Evolutionary conservation across 129 eudicot genomes (phyloP), one percentile per base, ranked within the genome.

Genomic region (Helichrysum umbraculigerum): DNA sequence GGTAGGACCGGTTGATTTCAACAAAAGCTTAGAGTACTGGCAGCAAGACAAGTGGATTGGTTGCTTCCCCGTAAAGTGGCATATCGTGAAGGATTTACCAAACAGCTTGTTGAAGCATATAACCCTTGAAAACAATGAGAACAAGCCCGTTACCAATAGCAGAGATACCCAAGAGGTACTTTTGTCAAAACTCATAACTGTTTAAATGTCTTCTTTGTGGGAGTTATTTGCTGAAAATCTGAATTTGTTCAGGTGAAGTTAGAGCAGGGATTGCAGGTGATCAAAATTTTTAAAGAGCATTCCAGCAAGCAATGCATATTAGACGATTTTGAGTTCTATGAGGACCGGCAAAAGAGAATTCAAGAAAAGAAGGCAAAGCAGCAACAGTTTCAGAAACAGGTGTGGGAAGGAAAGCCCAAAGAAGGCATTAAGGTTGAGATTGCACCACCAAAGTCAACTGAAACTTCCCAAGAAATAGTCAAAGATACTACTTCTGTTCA

Each of bases 21-120:
- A 89, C 86, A 87, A 87, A 85, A 92, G 84, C 50, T 78, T 92
- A n/a, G 97, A 89, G 61, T 92, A 82, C 71, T 89, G 97, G 97
- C 92, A 92, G n/a, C 97, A 92, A 66, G 96, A 92, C 76, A 92
- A 92, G 68, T 89, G 97, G 97, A 85, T 86, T 70, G 97, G 97
- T 28, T 89, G 97, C 73, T 89, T 92, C 68, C 96, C 97, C 2
- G 93, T 92, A 0, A 92, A 92, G 91, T 92, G 97, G 97, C 97
- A 92, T 82, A 92, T 92, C 33, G 96, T 92, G 63, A 92, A 92
- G 83, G 97, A 92, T 82, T 68, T 92, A 17, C 96, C 97, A 0
- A 89, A 89, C 80, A 87, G 88, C 76, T 80, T 89, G 85, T 76
- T 92, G 83, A 92, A 92, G 79, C 97, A 92, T 69, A 85, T 92